Evolutionary conservation across 2,329 filamentous ascomycete species (phyloP).

Genomic region (Fusarium domesticum): DNA sequence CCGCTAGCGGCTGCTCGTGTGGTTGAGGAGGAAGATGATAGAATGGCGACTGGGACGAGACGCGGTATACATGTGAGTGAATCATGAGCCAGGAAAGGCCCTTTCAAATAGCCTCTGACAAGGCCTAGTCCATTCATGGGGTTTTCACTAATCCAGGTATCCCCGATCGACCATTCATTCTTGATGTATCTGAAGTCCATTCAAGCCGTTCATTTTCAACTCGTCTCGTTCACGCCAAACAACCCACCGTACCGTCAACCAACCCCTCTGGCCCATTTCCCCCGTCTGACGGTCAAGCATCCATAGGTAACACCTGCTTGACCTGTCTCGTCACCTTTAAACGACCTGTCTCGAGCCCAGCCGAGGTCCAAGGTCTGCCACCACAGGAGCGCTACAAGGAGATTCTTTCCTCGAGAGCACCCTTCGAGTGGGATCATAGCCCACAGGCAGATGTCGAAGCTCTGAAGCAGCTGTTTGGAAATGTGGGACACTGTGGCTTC

Average conservation of each 20-base stretch:
- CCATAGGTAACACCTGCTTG: constrained; percentile 46
- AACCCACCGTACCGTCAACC: constrained; percentile 42
- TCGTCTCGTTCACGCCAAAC: constrained; percentile 47
- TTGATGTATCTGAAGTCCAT: constrained; percentile 45
- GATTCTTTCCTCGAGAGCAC: constrained; percentile 38
- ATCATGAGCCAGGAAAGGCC: not conserved
- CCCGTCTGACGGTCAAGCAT: constrained; percentile 37
- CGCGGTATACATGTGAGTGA: constrained; percentile 40
- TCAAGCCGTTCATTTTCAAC: constrained; percentile 49
- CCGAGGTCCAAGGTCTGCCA: constrained; percentile 39
- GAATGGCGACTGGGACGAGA: constrained; percentile 10
- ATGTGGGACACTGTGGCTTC: constrained; percentile 42
- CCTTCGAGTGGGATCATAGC: constrained; percentile 43
- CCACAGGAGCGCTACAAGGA: constrained; percentile 43
- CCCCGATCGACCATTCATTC: constrained; percentile 51
- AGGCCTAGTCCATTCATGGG: constrained; percentile 51
- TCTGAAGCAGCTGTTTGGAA: constrained; percentile 36
- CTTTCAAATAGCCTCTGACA: not conserved
- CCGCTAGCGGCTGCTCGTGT: constrained; percentile 36
- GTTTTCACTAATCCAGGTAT: constrained; percentile 50
- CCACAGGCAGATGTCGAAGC: constrained; percentile 47
- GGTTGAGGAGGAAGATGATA: constrained; percentile 32
- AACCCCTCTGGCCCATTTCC: constrained; percentile 38
- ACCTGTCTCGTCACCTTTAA: constrained; percentile 54
- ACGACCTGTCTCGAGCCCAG: constrained; percentile 35